A percentile compares a stretch with the other conserved stretches of the same genome.
Evolutionary conservation across 176 grass and related monocot genomes (phyloP).

Genomic region (Carex littledalei): DNA sequence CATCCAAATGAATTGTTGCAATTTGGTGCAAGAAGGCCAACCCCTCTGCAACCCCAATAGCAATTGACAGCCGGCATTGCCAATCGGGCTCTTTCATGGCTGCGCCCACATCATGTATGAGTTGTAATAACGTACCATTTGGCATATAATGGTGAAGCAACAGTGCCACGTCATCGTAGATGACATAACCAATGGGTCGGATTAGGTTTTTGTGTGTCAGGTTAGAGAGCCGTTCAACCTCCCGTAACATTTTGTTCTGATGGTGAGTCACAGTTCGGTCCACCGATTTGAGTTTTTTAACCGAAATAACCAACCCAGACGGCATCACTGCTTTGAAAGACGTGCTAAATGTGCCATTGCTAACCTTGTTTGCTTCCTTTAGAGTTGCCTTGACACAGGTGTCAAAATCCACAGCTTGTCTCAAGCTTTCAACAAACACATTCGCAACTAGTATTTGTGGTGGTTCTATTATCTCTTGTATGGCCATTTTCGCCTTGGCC

Average conservation of each 20-base stretch:
- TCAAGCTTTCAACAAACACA: conserved; percentile 70
- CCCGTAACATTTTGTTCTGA: conserved; percentile 81
- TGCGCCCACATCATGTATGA: conserved; percentile 38
- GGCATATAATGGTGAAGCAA: conserved; percentile 72
- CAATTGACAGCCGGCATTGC: conserved; percentile 62
- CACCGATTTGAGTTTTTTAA: conserved; percentile 84
- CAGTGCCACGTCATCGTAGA: conserved; percentile 70
- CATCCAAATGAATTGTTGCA: conserved; percentile 85
- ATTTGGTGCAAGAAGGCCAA: conserved; percentile 76
- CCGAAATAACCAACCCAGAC: conserved; percentile 68
- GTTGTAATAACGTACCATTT: conserved; percentile 70
- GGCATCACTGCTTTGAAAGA: conserved; percentile 83
- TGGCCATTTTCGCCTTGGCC: conserved; percentile 47
- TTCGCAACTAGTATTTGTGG: conserved; percentile 48
- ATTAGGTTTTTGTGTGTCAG: conserved; percentile 74
- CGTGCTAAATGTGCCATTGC: conserved; percentile 68
- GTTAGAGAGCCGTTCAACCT: conserved; percentile 70
- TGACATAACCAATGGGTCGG: conserved; percentile 68
- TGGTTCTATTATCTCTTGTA: conserved; percentile 41
- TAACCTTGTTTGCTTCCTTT: conserved; percentile 55
- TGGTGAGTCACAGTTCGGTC: conserved; percentile 58
- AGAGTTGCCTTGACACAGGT: conserved; percentile 57
- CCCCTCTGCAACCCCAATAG: conserved; percentile 64
- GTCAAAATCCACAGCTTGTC: conserved; percentile 89
- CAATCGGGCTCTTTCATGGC: conserved; percentile 51